Base-by-base conservation (phyloP, 306 rosid species). In the Boehmeria nivea region DNA sequence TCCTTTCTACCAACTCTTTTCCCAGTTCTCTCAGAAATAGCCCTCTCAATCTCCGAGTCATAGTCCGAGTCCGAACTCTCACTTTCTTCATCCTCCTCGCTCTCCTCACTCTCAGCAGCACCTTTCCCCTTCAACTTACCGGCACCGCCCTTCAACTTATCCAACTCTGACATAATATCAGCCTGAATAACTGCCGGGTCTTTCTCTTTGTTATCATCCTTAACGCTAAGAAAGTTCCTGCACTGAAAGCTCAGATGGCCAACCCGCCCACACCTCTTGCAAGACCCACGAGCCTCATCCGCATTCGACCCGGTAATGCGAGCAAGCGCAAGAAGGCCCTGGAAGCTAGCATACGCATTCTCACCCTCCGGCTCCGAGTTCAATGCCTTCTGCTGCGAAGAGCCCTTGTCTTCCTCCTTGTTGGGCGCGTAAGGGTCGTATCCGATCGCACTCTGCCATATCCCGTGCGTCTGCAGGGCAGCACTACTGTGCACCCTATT, bases 371-470 rank as follows among this genome's bases (percentile, higher is more conserved):
- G 87, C 47, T 86, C 95, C 0, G 82, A 57, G 37, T 43, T 77
- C 1, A 76, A 51, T 7, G 64, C 34, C 57, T 49, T 73, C 18
- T 12, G 77, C 13, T 75, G 85, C 0, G 86, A 67, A 51, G 89
- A 11, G 60, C 49, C 74, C 73, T 72, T 78, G 43, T 59, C 71
- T 59, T 89, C 95, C 9, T 89, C 95, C 74, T 79, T 89, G 75
- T 79, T 81, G 20, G 97, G 97, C 9, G 95, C 95, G 54, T 89
- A 89, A 7, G 95, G 97, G 51, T 89, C 95, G 27, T 86, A 89
- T 21, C 95, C 95, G 63, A 89, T 89, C 17, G 95, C 95, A 76
- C 95, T 89, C 71, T 89, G 97, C 97, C 95, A 89, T 66, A 89
- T 89, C 24, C 97, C 95, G 15, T 89, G 95, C 22, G 97, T 89